A percentile compares a stretch with the other conserved stretches of the same genome.
These are phyloP conservation scores for Lactarius indigo DNA, from an alignment of 768 basidiomycete species.

Conservation along the genomic window DNA sequence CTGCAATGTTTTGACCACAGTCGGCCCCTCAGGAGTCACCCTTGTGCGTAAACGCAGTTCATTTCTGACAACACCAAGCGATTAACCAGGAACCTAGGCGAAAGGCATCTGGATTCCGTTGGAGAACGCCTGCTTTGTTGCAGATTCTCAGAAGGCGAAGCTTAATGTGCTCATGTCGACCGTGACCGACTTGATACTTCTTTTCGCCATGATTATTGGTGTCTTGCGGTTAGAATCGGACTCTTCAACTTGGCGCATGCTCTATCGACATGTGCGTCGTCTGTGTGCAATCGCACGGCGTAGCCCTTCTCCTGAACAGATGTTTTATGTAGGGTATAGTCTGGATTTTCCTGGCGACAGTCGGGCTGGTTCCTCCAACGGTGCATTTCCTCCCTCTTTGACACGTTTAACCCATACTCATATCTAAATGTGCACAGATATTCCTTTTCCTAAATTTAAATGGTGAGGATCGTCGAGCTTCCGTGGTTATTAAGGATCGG, in stretches of 20 bases:
- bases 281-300: background rate
- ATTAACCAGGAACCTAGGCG: background rate
- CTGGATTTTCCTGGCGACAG: background rate
- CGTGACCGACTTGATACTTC: constrained; percentile 8
- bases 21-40: background rate
- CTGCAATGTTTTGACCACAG: background rate
- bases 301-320: background rate
- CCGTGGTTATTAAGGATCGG: background rate
- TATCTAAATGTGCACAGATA: background rate
- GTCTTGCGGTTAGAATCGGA: background rate
- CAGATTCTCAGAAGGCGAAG: background rate
- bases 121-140: background rate
- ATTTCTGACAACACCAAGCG: background rate
- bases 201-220: constrained; percentile 6
- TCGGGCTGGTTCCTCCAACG: constrained; percentile 6
- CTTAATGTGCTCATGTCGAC: constrained; percentile 1
- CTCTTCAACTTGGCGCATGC: background rate
- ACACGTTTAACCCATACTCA: background rate
- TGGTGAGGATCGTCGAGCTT: background rate
- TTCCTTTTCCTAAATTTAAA: constrained; percentile 14
- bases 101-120: constrained; percentile 1
- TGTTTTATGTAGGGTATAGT: background rate
- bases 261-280: constrained; percentile 3
- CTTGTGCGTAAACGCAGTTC: background rate
- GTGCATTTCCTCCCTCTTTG: background rate